These are phyloP conservation scores for Trametes cinnabarina DNA, from an alignment of 768 basidiomycete species.

Conservation along the genomic window DNA sequence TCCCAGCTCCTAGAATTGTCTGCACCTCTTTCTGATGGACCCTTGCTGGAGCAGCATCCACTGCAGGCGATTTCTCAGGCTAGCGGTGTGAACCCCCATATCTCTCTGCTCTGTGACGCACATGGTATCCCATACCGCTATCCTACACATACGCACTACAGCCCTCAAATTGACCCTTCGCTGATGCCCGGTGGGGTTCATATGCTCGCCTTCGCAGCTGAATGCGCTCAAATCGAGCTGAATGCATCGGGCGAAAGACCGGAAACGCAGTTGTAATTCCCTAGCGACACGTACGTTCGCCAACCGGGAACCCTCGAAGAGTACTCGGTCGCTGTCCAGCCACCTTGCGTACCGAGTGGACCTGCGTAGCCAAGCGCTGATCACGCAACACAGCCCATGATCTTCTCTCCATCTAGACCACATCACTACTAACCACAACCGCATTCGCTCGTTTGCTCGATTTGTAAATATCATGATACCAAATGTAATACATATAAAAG, in stretches of 20 bases:
- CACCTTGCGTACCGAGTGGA: too few relatives aligned
- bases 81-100: background rate
- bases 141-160: background rate
- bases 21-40: background rate
- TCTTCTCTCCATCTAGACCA: too few relatives aligned
- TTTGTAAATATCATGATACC: too few relatives aligned
- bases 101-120: too few relatives aligned
- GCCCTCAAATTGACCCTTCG: slow-evolving; percentile 16
- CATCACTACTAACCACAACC: too few relatives aligned
- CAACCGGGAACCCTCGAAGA: too few relatives aligned
- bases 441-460: too few relatives aligned
- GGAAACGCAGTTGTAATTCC: background rate
- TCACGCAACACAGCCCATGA: too few relatives aligned
- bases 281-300: too few relatives aligned
- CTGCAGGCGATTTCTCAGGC: background rate
- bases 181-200: slow-evolving; percentile 11
- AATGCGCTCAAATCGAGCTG: background rate
- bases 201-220: slow-evolving; percentile 5
- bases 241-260: background rate
- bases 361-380: too few relatives aligned
- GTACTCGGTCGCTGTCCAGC: too few relatives aligned
- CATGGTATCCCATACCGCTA: background rate
- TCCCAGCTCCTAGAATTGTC: slow-evolving; percentile 2
- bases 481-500: too few relatives aligned
- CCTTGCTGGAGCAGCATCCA: background rate